Percentiles rank a stretch among this genome's conserved stretches.
Conservation (phyloP, 2,329 filamentous ascomycete species). For the Aspergillus pseudoterreus region DNA sequence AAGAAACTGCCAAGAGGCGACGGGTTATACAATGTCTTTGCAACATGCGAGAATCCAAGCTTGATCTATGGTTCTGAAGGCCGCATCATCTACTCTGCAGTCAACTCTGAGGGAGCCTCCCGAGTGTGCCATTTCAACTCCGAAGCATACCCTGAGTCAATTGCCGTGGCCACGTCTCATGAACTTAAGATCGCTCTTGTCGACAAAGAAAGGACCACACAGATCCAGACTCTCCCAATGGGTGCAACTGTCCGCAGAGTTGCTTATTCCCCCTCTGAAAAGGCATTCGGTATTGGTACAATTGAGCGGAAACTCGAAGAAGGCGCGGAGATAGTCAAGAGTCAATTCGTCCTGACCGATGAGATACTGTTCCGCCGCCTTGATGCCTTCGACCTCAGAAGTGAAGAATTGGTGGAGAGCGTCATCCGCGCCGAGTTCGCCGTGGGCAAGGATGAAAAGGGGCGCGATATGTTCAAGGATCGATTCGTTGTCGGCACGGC, state of each 20-base stretch:
- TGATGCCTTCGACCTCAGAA: constrained; percentile 63
- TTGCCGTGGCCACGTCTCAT: constrained; percentile 73
- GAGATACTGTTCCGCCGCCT: constrained; percentile 81
- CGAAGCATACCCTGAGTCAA: constrained; percentile 72
- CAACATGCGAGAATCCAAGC: constrained; percentile 89
- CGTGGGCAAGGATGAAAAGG: constrained; percentile 54
- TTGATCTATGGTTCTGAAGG: constrained; percentile 88
- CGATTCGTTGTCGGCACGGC: constrained; percentile 90
- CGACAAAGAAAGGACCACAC: constrained; percentile 80
- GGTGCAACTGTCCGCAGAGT: constrained; percentile 81
- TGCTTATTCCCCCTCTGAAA: constrained; percentile 74
- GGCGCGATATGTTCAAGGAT: constrained; percentile 54
- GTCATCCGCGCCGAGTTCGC: constrained; percentile 73
- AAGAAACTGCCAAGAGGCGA: constrained; percentile 69
- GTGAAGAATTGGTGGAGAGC: constrained; percentile 76
- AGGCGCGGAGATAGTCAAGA: constrained; percentile 71
- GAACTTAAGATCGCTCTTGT: constrained; percentile 77
- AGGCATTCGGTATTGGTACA: constrained; percentile 82
- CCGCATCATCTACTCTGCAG: constrained; percentile 85
- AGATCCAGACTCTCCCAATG: constrained; percentile 76
- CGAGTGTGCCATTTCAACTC: constrained; percentile 80
- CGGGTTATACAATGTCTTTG: constrained; percentile 75
- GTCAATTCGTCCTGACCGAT: constrained; percentile 84
- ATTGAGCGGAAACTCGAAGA: constrained; percentile 69
- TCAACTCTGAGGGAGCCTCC: constrained; percentile 81